Evolutionary conservation across 805 yeast genomes (phyloP), one percentile per base, ranked within the genome.

Genomic region (Nakazawaea wyomingensis): DNA sequence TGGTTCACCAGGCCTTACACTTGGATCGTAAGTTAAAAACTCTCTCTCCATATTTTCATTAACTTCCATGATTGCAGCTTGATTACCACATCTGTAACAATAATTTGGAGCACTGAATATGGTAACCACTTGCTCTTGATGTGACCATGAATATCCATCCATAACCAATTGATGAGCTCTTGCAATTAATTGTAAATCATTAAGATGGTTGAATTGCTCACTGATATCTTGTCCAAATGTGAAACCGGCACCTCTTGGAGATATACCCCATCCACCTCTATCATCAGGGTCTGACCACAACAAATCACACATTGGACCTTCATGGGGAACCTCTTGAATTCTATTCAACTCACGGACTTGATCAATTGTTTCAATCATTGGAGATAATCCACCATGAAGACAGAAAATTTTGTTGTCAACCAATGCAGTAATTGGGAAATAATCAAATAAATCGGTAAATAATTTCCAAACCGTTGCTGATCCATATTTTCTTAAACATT

Each of bases 181-280:
- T 21, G 97, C 96, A 50, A 90, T 84, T 49, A 90, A 69, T 41
- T 85, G 74, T 50, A 90, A 70, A 51, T 84, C 89, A 61, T 90
- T 90, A 16, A 89, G 82, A 65, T 89, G 96, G 61, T 90, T 90
- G 66, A 90, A 90, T 59, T 88, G 95, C 61, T 86, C 95, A 52
- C 90, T 78, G 55, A 89, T 87, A 70, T 90, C 96, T 68, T 84
- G 95, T 55, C 97, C 97, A 77, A 90, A 90, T 57, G 96, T 87
- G 82, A 85, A 90, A 64, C 97, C 97, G 49, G 97, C 97, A 72
- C 96, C 96, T 78, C 97, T 80, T 64, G 96, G 96, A 10, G 93
- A 83, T 52, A 90, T 86, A 50, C 96, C 96, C 97, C 97, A 90
- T 55, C 96, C 96, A 54, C 96, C 96, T 60, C 96, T 75, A 64